Conservation (phyloP, 768 basidiomycete genomes). For the Neoboletus subvelutipes region DNA sequence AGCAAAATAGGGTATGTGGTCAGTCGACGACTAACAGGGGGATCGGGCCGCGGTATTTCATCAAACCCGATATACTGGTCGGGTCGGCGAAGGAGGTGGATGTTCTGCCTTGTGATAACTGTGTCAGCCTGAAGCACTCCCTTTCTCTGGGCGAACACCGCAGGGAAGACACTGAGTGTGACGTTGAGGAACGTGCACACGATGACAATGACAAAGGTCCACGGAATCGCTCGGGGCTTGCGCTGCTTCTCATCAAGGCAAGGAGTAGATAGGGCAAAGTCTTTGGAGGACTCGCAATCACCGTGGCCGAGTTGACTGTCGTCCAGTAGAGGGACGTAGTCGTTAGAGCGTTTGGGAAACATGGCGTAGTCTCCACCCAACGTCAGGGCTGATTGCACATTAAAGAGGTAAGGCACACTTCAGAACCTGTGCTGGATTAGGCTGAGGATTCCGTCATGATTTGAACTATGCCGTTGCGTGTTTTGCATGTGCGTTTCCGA, state of each 20-base stretch:
- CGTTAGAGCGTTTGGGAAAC: neutral
- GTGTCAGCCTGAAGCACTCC: neutral
- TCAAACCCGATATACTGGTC: conserved; percentile 14
- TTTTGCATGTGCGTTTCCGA: too few species aligned
- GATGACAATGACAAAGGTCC: conserved; percentile 6
- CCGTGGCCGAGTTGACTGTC: neutral
- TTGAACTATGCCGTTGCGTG: too few species aligned
- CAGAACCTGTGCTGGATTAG: too few species aligned
- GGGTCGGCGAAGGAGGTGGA: conserved; percentile 8
- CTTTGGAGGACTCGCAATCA: neutral
- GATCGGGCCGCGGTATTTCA: conserved; percentile 4
- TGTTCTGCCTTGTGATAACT: conserved; percentile 6
- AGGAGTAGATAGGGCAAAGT: neutral
- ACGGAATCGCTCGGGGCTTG: conserved; percentile 1
- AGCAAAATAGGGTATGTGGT: conserved; percentile 8
- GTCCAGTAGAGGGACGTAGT: conserved; percentile 1
- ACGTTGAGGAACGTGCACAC: conserved; percentile 8
- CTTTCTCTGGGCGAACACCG: neutral
- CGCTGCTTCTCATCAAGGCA: neutral
- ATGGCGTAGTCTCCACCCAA: neutral
- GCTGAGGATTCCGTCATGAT: too few species aligned
- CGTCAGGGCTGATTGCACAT: neutral
- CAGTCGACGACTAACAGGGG: conserved; percentile 1
- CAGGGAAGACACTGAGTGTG: conserved; percentile 4
- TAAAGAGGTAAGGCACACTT: neutral